Evolutionary conservation across 768 basidiomycete species (phyloP).

Genomic region (Calocybe cyanea): DNA sequence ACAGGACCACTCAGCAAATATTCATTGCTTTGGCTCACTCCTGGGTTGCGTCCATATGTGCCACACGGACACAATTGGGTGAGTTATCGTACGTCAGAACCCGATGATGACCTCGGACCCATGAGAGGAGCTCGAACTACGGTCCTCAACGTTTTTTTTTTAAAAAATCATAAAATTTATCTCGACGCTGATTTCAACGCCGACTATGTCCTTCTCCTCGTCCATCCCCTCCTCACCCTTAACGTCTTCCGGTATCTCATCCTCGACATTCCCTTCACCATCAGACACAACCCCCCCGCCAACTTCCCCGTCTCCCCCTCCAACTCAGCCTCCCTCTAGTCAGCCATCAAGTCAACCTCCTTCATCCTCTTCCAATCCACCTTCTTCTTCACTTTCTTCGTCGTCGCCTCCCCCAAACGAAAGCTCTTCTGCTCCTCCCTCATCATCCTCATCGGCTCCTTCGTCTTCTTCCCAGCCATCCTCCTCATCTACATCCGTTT

Average conservation of each 20-base stretch:
- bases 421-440: neutral
- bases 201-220: neutral
- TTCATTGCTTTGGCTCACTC: too few species aligned
- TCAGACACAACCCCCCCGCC: neutral
- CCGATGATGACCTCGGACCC: too few species aligned
- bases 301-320: neutral
- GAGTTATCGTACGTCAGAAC: too few species aligned
- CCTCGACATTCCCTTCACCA: slow-evolving; percentile 1
- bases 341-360: neutral
- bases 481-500: neutral
- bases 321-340: neutral
- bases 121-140: too few species aligned
- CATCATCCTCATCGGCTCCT: neutral
- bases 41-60: too few species aligned
- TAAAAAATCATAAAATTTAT: too few species aligned
- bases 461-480: neutral
- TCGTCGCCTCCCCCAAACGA: neutral
- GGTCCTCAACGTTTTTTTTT: too few species aligned
- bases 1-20: too few species aligned
- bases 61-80: too few species aligned
- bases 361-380: neutral
- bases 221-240: neutral
- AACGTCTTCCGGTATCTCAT: neutral
- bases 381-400: neutral
- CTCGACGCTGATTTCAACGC: too few species aligned